Conservation (phyloP, 139 green algal genomes). For the Chlorella sp. region DNA sequence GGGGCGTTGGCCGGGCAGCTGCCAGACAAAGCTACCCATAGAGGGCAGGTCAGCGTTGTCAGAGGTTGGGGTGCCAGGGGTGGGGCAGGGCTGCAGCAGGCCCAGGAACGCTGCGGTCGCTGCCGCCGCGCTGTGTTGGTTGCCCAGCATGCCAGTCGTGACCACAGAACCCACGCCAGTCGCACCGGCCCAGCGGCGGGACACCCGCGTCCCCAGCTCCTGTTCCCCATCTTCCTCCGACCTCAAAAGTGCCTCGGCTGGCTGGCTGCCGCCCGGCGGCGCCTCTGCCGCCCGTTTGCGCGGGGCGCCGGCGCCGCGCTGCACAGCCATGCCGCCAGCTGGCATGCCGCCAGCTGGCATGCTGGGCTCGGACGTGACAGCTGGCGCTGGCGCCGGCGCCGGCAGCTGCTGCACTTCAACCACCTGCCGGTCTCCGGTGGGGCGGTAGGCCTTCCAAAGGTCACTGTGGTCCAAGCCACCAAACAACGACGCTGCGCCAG, state of each 20-base stretch:
- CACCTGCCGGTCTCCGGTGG: background rate
- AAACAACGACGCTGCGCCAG: background rate
- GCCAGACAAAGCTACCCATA: background rate
- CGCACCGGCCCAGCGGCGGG: background rate
- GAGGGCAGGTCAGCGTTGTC: background rate
- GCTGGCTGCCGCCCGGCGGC: too few relatives aligned
- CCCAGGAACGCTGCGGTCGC: background rate
- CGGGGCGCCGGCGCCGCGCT: constrained; percentile 1
- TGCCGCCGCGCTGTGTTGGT: background rate
- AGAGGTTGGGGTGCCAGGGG: background rate
- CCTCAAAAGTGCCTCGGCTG: too few relatives aligned
- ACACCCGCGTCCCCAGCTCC: background rate
- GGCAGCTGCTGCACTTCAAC: background rate
- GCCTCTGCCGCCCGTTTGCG: background rate
- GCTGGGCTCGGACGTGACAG: background rate
- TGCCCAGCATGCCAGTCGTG: background rate
- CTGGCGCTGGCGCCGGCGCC: background rate
- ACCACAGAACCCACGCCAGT: background rate
- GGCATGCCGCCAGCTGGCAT: too few relatives aligned
- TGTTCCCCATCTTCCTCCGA: background rate
- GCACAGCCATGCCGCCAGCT: background rate
- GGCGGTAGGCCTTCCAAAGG: background rate
- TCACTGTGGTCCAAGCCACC: background rate
- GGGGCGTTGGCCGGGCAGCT: background rate
- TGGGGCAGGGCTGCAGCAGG: background rate